Evolutionary conservation across 2,329 filamentous ascomycete species (phyloP).

Genomic region (Penicillium nordicum): DNA sequence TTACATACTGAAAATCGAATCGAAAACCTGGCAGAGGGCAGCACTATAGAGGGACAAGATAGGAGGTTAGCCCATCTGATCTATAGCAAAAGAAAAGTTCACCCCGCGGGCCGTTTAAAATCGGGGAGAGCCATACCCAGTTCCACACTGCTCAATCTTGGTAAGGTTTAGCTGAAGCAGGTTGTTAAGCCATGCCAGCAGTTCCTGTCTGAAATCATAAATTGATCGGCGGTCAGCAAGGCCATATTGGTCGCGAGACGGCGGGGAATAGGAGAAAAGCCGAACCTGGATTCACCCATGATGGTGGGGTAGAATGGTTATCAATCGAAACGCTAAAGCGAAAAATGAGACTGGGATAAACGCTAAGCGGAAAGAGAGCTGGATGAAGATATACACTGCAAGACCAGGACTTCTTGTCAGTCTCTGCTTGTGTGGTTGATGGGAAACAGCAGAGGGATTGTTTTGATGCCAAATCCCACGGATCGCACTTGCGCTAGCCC

Average conservation of each 20-base stretch:
- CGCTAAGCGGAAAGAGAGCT: conserved; percentile 3
- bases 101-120: not conserved
- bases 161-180: conserved; percentile 96
- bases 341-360: conserved; percentile 1
- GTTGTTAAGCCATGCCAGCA: conserved; percentile 94
- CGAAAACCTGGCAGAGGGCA: conserved; percentile 93
- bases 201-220: conserved; percentile 70
- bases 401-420: conserved; percentile 14
- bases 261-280: conserved; percentile 17
- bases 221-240: conserved; percentile 10
- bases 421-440: conserved; percentile 22
- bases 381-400: conserved; percentile 4
- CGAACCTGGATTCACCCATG: conserved; percentile 65
- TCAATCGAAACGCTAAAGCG: conserved; percentile 5
- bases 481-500: conserved; percentile 22
- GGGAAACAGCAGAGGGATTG: conserved; percentile 64
- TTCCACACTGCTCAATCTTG: conserved; percentile 98
- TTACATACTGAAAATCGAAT: conserved; percentile 81
- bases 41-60: conserved; percentile 56
- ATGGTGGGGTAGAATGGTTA: conserved; percentile 45
- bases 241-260: conserved; percentile 10
- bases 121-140: conserved; percentile 63
- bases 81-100: not conserved
- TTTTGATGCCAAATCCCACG: conserved; percentile 50
- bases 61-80: conserved; percentile 1